phyloP scores from a whole-genome alignment of 805 yeast genomes.

The Yarrowia sp. region DNA sequence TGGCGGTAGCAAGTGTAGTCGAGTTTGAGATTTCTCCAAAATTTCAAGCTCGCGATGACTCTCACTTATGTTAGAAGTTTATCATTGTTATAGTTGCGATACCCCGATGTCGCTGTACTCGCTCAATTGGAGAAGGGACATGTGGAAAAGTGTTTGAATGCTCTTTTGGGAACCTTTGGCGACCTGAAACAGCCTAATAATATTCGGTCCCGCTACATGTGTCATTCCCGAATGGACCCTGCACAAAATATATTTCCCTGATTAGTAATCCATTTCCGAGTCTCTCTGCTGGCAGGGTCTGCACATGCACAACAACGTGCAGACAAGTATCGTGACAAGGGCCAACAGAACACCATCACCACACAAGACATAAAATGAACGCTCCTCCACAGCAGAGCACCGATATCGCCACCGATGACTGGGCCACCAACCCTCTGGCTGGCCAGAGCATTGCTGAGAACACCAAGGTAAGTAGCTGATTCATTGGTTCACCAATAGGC shows the following conservation, averaged over 20 bases:
- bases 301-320: neutral
- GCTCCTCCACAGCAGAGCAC: neutral
- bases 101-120: slow-evolving; percentile 21
- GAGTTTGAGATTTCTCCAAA: neutral
- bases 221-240: neutral
- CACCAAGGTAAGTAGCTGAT: neutral
- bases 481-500: too few species aligned
- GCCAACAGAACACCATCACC: neutral
- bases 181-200: neutral
- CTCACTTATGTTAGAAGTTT: neutral
- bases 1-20: neutral
- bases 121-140: neutral
- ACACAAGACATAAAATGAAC: neutral
- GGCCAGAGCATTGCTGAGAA: neutral
- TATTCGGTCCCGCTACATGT: neutral
- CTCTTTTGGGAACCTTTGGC: neutral
- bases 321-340: neutral
- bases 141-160: neutral
- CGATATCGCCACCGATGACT: slow-evolving; percentile 3
- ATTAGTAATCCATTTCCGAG: slow-evolving; percentile 1
- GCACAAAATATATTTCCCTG: neutral
- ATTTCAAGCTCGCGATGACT: neutral
- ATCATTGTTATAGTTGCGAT: slow-evolving; percentile 17
- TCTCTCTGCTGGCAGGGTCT: neutral
- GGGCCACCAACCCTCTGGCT: slow-evolving; percentile 19